Percentiles rank a stretch among this genome's conserved stretches.
Evolutionary conservation across 1,284 basidiomycete species (phyloP).

Genomic region (Apiotrichum veenhuisii): DNA sequence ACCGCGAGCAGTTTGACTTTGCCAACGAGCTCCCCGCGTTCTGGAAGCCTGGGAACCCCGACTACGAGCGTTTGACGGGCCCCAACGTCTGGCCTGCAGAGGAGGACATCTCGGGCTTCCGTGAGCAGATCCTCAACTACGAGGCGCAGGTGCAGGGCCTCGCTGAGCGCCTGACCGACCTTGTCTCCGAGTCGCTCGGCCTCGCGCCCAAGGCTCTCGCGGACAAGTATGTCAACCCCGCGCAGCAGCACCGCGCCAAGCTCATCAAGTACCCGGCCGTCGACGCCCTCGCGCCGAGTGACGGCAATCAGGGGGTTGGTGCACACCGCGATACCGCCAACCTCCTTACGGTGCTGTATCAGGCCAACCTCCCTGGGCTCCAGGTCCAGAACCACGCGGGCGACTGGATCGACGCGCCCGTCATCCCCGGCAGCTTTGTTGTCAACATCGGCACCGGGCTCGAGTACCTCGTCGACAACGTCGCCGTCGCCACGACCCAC

Average conservation of each 20-base stretch:
- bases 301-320: slow-evolving; percentile 21
- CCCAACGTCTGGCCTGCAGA: slow-evolving; percentile 15
- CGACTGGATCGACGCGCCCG: slow-evolving; percentile 63
- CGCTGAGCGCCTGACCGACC: slow-evolving; percentile 11
- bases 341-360: slow-evolving; percentile 67
- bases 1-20: slow-evolving; percentile 23
- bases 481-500: slow-evolving; percentile 80
- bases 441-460: slow-evolving; percentile 82
- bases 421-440: slow-evolving; percentile 62
- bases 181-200: slow-evolving; percentile 15
- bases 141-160: slow-evolving; percentile 7
- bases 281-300: slow-evolving; percentile 9
- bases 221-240: slow-evolving; percentile 9
- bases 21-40: slow-evolving; percentile 17
- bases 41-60: slow-evolving; percentile 14
- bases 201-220: slow-evolving; percentile 9
- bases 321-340: slow-evolving; percentile 21
- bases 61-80: slow-evolving; percentile 17
- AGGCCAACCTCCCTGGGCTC: slow-evolving; percentile 53
- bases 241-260: slow-evolving; percentile 22
- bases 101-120: slow-evolving; percentile 11
- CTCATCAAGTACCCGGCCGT: slow-evolving; percentile 22
- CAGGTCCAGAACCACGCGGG: slow-evolving; percentile 66
- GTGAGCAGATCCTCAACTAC: slow-evolving; percentile 7
- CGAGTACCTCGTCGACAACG: slow-evolving; percentile 82